phyloP scores from a whole-genome alignment of 495 filamentous ascomycete species.

The Neurospora sp. region DNA sequence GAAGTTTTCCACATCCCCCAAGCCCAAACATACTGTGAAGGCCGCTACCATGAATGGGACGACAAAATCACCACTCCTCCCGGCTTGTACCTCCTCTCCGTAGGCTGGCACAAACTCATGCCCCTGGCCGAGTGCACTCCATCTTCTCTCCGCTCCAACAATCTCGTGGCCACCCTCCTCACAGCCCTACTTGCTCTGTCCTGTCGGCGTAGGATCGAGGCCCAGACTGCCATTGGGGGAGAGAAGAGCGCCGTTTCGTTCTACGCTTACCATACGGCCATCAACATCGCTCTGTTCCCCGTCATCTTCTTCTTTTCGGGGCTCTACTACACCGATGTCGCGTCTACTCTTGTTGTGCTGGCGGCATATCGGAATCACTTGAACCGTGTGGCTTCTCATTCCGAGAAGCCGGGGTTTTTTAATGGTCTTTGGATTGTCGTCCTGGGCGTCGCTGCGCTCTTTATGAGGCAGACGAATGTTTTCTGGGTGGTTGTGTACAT shows the following conservation, averaged over 20 bases:
- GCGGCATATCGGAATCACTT: conserved; percentile 56
- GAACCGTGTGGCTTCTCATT: conserved; percentile 16
- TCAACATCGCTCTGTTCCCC: conserved; percentile 83
- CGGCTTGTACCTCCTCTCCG: conserved; percentile 61
- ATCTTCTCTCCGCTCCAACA: conserved; percentile 39
- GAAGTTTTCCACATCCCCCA: conserved; percentile 94
- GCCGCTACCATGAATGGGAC: conserved; percentile 73
- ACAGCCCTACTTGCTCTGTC: conserved; percentile 23
- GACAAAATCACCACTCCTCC: conserved; percentile 95
- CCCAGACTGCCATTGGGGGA: conserved; percentile 5
- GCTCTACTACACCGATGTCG: conserved; percentile 87
- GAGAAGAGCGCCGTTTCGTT: conserved; percentile 7
- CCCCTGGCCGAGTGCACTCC: conserved; percentile 31
- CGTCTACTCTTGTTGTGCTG: conserved; percentile 57
- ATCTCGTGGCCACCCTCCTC: conserved; percentile 35
- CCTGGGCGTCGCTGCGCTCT: conserved; percentile 51
- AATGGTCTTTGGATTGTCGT: conserved; percentile 37
- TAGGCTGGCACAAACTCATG: conserved; percentile 26
- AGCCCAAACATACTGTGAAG: conserved; percentile 73
- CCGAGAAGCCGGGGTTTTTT: conserved; percentile 11
- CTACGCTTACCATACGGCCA: conserved; percentile 46
- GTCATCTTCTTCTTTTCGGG: conserved; percentile 90
- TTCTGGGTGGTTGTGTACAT: conserved; percentile 89
- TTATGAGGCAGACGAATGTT: conserved; percentile 88
- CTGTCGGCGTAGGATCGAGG: conserved; percentile 24